These are phyloP conservation scores for Corylus heterophylla DNA, from an alignment of 306 rosid species.

Conservation along the genomic window DNA sequence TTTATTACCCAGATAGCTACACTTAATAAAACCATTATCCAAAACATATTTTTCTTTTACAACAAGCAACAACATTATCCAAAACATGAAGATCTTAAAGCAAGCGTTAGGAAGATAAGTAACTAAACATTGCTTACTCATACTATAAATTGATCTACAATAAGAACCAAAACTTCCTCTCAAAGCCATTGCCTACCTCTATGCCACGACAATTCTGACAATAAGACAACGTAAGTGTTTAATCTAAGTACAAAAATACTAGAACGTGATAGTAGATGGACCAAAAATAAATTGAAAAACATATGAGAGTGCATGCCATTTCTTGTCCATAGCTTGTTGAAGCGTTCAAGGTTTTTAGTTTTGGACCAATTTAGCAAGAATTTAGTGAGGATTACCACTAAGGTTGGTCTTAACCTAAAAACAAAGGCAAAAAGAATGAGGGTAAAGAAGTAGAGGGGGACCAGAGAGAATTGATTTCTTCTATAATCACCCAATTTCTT, in stretches of 20 bases:
- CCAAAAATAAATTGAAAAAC: neutral
- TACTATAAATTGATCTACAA: neutral
- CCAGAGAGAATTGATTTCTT: too few relatives aligned
- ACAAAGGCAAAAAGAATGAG: neutral
- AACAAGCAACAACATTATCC: neutral
- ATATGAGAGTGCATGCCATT: neutral
- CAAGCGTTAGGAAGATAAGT: neutral
- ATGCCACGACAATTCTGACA: neutral
- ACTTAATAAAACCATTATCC: constrained; percentile 6
- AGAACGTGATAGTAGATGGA: neutral
- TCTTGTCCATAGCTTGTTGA: neutral
- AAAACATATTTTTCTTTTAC: neutral
- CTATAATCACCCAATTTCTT: too few relatives aligned
- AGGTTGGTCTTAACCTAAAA: neutral
- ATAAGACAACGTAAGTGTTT: neutral
- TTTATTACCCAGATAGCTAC: neutral
- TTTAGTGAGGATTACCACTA: neutral
- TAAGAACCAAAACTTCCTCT: neutral
- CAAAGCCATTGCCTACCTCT: neutral
- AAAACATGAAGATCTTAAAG: neutral
- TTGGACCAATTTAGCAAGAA: neutral
- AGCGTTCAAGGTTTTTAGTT: neutral
- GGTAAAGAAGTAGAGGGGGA: neutral
- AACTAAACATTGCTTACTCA: neutral
- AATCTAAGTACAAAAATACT: neutral